Evolutionary conservation across 1,284 basidiomycete genomes (phyloP).

Genomic region (Termitomyces sp.): DNA sequence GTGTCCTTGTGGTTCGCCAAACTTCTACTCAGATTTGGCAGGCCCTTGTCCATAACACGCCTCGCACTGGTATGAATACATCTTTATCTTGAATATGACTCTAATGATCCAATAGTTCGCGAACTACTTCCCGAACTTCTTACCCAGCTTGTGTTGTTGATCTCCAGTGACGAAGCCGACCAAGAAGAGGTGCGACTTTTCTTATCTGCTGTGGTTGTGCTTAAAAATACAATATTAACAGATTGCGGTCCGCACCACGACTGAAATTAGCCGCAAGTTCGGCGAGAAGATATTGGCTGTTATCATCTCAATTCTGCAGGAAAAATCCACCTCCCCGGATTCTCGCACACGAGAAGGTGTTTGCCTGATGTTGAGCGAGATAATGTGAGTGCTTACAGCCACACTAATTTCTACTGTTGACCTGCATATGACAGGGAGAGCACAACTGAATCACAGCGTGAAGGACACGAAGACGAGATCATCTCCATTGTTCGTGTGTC

Average conservation of each 20-base stretch:
- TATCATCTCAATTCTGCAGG: slow-evolving; percentile 74
- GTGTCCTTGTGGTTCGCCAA: slow-evolving; percentile 86
- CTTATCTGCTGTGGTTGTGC: background rate
- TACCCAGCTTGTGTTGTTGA: slow-evolving; percentile 66
- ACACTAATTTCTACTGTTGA: background rate
- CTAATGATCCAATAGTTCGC: slow-evolving; percentile 56
- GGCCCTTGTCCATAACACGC: slow-evolving; percentile 90
- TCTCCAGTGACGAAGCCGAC: slow-evolving; percentile 78
- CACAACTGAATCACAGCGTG: slow-evolving; percentile 81
- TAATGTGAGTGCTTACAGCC: slow-evolving; percentile 56
- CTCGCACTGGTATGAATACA: slow-evolving; percentile 58
- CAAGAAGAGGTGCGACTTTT: slow-evolving; percentile 75
- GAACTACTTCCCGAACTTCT: slow-evolving; percentile 91
- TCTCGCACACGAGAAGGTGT: slow-evolving; percentile 82
- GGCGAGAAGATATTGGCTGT: slow-evolving; percentile 91
- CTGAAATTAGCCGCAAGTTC: slow-evolving; percentile 92
- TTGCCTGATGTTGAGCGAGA: slow-evolving; percentile 82
- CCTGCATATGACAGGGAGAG: slow-evolving; percentile 53
- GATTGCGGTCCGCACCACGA: slow-evolving; percentile 84
- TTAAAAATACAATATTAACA: slow-evolving; percentile 23
- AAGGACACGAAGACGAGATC: slow-evolving; percentile 88
- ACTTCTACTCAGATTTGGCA: slow-evolving; percentile 98
- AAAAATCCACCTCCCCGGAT: slow-evolving; percentile 68
- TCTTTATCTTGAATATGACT: background rate
- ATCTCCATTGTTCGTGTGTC: slow-evolving; percentile 82